Base-by-base conservation (phyloP, 306 rosid genomes). In the Herpetospermum pedunculosum region DNA sequence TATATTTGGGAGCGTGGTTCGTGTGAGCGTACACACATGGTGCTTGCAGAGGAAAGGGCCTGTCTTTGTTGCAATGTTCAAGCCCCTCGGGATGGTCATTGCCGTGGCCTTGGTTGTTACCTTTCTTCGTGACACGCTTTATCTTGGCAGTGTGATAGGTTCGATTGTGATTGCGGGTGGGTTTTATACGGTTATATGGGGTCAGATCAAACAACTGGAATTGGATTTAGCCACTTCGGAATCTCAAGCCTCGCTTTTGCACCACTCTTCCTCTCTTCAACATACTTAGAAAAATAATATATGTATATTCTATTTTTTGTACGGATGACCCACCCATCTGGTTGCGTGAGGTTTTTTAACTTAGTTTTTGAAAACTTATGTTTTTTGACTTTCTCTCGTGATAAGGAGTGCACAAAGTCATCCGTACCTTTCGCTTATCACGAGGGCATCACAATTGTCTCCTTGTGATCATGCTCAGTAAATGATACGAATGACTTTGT, bases 91-190 rank as follows among this genome's bases (percentile, higher is more conserved):
- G 16, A 80, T 80, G 21, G 84, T 78, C 15, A 50, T 83, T 15
- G 82, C 87, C 0, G 78, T 65, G 18, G 13, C 47, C 30, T 23
- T 80, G 80, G 77, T n/a, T 4, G 74, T 83, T 38, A 65, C 63
- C 19, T 80, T 83, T 49, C 84, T 83, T 4, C 80, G 78, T 2
- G 82, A 83, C 8, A 11, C 70, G 38, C 80, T 78, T 54, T 54
- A 75, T 58, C 68, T 78, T 12, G 87, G 87, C 77, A 84, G 87
- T 60, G 64, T 84, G 78, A 78, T 84, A 16, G 87, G 87, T 8
- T 76, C 85, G 11, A 5, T 64, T 57, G 73, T 76, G 43, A 81
- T 81, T 68, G 75, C 69, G 0, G 9, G 76, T 38, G 87, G 87
- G 67, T 78, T 83, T 68, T 83, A 83, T 40, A 65, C 79, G 5